A percentile compares a stretch with the other conserved stretches of the same genome.
Evolutionary conservation across 169 alveolate genomes (phyloP).

Genomic region (Plasmodium blacklocki): DNA sequence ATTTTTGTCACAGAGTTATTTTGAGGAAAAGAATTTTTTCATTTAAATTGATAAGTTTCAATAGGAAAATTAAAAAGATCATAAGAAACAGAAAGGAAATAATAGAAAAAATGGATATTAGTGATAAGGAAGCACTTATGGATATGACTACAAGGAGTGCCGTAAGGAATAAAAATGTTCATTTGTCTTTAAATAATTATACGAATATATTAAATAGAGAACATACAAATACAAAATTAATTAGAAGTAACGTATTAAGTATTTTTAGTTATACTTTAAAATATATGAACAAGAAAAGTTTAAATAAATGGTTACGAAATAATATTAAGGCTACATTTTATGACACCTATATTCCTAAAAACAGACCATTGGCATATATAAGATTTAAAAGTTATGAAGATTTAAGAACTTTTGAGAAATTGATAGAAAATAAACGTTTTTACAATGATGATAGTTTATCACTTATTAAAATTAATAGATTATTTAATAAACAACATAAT

Average conservation of each 20-base stretch:
- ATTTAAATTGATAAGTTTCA: too few species aligned
- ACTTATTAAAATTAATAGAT: conserved; percentile 51
- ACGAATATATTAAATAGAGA: conserved; percentile 7
- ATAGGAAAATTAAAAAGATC: too few species aligned
- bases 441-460: conserved; percentile 58
- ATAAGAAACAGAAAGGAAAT: neutral
- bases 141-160: conserved; percentile 20
- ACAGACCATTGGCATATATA: conserved; percentile 65
- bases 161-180: conserved; percentile 17
- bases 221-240: conserved; percentile 15
- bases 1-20: too few species aligned
- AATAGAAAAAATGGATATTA: conserved; percentile 5
- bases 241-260: conserved; percentile 47
- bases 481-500: conserved; percentile 5
- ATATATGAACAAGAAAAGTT: conserved; percentile 68
- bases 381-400: conserved; percentile 40
- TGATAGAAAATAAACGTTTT: conserved; percentile 73
- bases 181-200: conserved; percentile 58
- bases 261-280: conserved; percentile 73
- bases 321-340: conserved; percentile 64
- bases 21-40: too few species aligned
- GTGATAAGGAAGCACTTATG: conserved; percentile 23
- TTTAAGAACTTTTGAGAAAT: conserved; percentile 50
- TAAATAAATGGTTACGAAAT: conserved; percentile 66
- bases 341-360: conserved; percentile 63